A percentile compares a stretch with the other conserved stretches of the same genome.
Conservation (phyloP, 441 rosid genomes). For the Euphorbia schlechtendalii region DNA sequence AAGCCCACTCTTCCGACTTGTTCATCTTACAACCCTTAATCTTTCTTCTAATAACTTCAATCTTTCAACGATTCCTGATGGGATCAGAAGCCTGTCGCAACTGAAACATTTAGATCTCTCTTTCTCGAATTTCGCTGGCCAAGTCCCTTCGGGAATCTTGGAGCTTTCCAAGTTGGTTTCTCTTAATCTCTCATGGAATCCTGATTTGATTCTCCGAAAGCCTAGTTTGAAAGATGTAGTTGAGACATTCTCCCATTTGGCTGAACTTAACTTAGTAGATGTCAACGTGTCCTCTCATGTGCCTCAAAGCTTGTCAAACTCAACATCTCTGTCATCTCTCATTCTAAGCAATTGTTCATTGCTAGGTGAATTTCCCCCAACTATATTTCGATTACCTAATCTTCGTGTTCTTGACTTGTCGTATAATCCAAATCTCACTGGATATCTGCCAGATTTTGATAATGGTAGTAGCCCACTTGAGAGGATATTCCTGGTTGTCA, state of each 20-base stretch:
- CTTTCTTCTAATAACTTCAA: constrained; percentile 18
- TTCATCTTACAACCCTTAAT: constrained; percentile 13
- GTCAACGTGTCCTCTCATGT: background rate
- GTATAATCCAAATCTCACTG: background rate
- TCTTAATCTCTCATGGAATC: background rate
- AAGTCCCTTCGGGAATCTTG: constrained; percentile 13
- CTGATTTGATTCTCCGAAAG: background rate
- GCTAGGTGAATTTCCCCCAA: background rate
- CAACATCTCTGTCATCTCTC: constrained; percentile 6
- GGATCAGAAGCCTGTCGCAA: background rate
- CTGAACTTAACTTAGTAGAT: background rate
- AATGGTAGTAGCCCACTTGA: background rate
- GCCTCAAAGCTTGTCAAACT: background rate
- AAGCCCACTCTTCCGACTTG: constrained; percentile 20
- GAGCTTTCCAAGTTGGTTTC: constrained; percentile 15
- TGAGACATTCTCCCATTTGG: background rate
- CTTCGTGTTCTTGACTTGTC: constrained; percentile 6
- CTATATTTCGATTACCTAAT: constrained; percentile 13
- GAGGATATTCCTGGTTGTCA: accelerated
- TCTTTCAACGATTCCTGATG: background rate
- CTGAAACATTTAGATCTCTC: constrained; percentile 17
- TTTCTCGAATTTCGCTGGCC: accelerated
- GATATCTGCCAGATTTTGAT: background rate
- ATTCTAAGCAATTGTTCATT: background rate
- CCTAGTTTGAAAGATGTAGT: background rate